A percentile compares a stretch with the other conserved stretches of the same genome.
These are phyloP conservation scores for Aureobasidium melanogenum DNA, from an alignment of 2,329 filamentous ascomycete species.

Conservation along the genomic window DNA sequence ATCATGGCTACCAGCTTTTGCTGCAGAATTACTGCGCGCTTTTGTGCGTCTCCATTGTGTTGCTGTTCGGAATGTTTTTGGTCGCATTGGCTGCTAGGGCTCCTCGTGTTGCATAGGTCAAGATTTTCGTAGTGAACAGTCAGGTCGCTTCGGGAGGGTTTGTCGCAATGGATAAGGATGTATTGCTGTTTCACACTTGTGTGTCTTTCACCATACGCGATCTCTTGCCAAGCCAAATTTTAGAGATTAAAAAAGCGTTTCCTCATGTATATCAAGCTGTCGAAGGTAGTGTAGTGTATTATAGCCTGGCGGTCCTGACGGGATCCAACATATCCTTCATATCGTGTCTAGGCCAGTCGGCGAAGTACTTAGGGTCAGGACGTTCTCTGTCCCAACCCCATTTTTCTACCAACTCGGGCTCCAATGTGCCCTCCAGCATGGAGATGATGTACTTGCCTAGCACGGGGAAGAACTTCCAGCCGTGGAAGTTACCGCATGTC, in stretches of 20 bases:
- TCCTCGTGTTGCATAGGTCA: too few species aligned
- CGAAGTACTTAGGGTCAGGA: constrained; percentile 43
- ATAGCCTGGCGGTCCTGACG: constrained; percentile 14
- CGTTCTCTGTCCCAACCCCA: constrained; percentile 55
- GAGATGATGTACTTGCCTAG: constrained; percentile 27
- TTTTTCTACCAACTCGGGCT: constrained; percentile 35
- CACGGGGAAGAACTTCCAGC: constrained; percentile 30
- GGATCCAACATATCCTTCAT: constrained; percentile 44
- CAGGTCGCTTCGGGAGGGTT: not conserved
- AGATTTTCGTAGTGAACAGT: not conserved
- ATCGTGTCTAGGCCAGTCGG: constrained; percentile 50
- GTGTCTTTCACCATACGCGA: not conserved
- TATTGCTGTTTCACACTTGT: not conserved
- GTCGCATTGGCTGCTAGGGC: not conserved
- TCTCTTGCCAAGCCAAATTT: not conserved
- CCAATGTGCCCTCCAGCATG: constrained; percentile 31
- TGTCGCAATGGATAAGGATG: not conserved
- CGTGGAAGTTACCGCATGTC: constrained; percentile 36
- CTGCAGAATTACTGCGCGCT: not conserved
- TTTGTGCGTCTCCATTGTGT: not conserved
- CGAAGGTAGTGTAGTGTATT: not conserved
- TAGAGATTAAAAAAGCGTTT: not conserved
- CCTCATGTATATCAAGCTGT: constrained; percentile 11
- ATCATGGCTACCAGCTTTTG: not conserved
- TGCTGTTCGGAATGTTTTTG: not conserved